Conservation (phyloP, 257 asterid species). For the Penstemon barbatus region DNA sequence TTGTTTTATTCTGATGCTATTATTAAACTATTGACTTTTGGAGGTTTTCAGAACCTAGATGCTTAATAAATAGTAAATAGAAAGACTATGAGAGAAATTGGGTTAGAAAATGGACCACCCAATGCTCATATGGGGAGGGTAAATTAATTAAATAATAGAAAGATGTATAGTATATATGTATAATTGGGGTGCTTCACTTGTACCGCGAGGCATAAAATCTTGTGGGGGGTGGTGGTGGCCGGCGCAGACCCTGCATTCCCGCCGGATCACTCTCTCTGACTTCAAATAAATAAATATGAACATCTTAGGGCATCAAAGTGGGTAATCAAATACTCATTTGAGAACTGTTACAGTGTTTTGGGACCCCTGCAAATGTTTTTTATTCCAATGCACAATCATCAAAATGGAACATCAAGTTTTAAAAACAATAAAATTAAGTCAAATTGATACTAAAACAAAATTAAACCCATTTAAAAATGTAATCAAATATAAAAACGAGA, state of each 20-base stretch:
- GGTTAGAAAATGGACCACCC: neutral
- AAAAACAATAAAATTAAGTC: no score
- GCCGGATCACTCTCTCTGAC: neutral
- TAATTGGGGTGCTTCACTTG: neutral
- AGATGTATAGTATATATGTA: no score
- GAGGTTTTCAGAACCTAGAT: conserved; percentile 4
- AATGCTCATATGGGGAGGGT: neutral
- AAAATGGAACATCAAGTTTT: no score
- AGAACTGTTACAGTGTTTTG: no score
- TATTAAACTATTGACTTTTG: conserved; percentile 5
- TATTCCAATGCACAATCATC: no score
- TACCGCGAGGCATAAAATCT: neutral
- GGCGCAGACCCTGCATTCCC: conserved; percentile 5
- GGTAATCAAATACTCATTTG: no score
- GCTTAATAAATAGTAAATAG: neutral
- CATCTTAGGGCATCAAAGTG: no score
- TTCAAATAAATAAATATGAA: neutral
- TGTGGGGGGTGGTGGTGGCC: conserved; percentile 4
- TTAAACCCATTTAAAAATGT: no score
- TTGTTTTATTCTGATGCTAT: neutral
- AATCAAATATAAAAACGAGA: no score
- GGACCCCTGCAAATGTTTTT: no score
- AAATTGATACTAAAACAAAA: no score
- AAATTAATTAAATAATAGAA: neutral
- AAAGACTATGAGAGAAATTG: neutral